Evolutionary conservation across 805 yeast genomes (phyloP).

Genomic region (Pichia manshurica): DNA sequence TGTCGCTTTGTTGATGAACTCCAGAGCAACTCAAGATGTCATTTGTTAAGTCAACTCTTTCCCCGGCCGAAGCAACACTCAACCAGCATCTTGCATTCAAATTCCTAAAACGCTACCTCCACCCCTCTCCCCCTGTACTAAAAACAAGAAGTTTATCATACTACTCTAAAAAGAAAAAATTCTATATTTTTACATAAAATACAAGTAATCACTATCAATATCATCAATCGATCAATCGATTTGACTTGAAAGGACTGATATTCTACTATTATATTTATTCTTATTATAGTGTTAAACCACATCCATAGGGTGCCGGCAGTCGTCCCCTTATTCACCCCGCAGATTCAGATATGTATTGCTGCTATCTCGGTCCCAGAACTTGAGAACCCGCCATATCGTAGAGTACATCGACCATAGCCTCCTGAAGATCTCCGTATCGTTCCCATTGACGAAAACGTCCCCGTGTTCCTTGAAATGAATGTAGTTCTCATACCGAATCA

Average conservation of each 20-base stretch:
- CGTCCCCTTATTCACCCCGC: background rate
- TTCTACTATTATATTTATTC: too few species aligned
- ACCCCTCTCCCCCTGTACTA: too few species aligned
- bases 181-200: background rate
- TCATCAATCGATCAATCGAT: too few species aligned
- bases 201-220: background rate
- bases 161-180: background rate
- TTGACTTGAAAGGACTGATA: too few species aligned
- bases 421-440: conserved; percentile 19
- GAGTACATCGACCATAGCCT: conserved; percentile 16
- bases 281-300: too few species aligned
- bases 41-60: conserved; percentile 63
- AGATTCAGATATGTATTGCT: background rate
- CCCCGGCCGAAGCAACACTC: too few species aligned
- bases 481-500: conserved; percentile 53
- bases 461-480: conserved; percentile 27
- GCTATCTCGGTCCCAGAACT: conserved; percentile 6
- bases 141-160: background rate
- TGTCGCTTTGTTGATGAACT: conserved; percentile 95
- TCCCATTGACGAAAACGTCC: conserved; percentile 20
- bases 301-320: too few species aligned
- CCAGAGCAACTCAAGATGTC: conserved; percentile 93
- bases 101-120: too few species aligned
- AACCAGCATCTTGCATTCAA: too few species aligned
- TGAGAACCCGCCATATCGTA: background rate